Percentiles rank a stretch among this genome's conserved stretches.
Conservation (phyloP, 2,329 filamentous ascomycete species). For the Xylariales sp. region DNA sequence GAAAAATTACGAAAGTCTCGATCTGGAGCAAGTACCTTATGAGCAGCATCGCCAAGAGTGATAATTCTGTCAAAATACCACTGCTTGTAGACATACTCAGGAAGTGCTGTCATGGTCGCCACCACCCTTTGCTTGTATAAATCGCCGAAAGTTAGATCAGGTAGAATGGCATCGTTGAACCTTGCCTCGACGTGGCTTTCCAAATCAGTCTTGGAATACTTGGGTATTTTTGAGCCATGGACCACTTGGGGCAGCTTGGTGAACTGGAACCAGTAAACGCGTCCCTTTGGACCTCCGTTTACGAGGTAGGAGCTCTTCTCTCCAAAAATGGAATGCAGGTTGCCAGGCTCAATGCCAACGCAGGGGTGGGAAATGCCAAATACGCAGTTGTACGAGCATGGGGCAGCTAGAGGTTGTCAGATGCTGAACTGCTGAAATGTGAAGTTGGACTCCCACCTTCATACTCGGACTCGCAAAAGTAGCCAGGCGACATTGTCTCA, state of each 20-base stretch:
- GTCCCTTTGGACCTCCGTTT: neutral
- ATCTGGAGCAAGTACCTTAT: neutral
- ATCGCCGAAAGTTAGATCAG: neutral
- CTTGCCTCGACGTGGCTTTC: neutral
- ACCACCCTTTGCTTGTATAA: neutral
- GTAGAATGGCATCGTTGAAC: neutral
- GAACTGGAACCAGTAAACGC: neutral
- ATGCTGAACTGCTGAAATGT: too few relatives aligned
- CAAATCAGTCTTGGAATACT: neutral
- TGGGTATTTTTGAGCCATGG: neutral
- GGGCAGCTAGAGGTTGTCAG: neutral
- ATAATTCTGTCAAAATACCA: neutral
- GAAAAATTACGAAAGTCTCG: too few relatives aligned
- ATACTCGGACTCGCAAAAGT: neutral
- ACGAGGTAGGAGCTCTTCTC: neutral
- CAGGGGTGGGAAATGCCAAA: neutral
- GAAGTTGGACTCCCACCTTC: neutral
- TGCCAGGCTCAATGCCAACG: neutral
- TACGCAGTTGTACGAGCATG: neutral
- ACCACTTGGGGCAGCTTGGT: neutral
- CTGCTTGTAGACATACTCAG: neutral
- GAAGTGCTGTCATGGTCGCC: neutral
- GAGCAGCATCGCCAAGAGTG: neutral
- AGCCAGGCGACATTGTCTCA: neutral
- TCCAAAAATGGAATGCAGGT: neutral